Evolutionary conservation across 495 filamentous ascomycete species (phyloP), one percentile per base, ranked within the genome.

Genomic region (Sordaria brevicollis): DNA sequence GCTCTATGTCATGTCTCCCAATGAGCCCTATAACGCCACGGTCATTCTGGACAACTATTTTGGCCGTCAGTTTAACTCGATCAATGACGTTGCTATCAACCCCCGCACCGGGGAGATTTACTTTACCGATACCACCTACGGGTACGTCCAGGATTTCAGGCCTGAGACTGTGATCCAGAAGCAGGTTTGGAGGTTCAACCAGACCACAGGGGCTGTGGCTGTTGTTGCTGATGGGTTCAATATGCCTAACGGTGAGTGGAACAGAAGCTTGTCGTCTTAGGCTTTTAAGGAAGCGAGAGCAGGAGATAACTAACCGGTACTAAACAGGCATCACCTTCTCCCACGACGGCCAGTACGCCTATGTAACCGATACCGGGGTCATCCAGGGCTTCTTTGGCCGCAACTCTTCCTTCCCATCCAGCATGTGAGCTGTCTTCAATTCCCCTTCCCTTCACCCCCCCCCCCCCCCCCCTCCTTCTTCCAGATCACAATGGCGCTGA

Each of bases 51-150:
- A 82, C 31, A 86, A 87, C 69, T 90, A 82, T 72, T 81, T 84
- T 57, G 86, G 87, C 19, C 82, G 86, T 25, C 84, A 85, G 35
- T 89, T 90, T 77, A 89, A 88, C 71, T 86, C 85, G 13, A 79
- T 88, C 31, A 89, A 89, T 68, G 87, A 90, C 74, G 81, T 85
- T 0, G 80, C 82, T 5, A 79, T 89, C 66, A 76, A 83, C 70
- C 81, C 81, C 2, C 72, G 69, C 10, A 88, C 87, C 72, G 83
- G 84, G 5, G 81, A 84, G 17, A 78, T 90, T 35, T 90, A 88
- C 80, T 89, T 90, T 70, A 90, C 87, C 1, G 88, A 90, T 74
- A 86, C 87, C 1, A 81, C 79, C n/a, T 90, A 90, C 70, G 88
- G 87, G 9, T 81, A 80, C 67, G 80, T 87, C 37, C 85, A 89